Evolutionary conservation across 148 eudicot genomes (phyloP), one percentile per base, ranked within the genome.

Genomic region (Amaranthus palmeri): DNA sequence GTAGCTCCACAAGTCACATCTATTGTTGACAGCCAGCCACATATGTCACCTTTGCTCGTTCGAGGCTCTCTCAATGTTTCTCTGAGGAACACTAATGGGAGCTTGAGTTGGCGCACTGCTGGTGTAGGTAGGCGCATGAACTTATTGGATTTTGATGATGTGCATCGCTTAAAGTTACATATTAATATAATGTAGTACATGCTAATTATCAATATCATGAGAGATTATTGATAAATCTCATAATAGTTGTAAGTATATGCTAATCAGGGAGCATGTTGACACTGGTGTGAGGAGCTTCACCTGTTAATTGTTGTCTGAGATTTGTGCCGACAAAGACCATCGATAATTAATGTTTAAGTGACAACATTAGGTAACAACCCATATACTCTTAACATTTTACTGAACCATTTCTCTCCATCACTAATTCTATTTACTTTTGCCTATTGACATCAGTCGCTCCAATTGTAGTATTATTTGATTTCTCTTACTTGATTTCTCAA

Each of bases 21-120:
- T 56, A 82, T 86, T 58, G 84, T 81, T 46, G 99, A 95, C 73
- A 88, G 78, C 65, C 99, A 92, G 75, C 97, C 99, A 67, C 99
- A 95, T 67, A 95, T 95, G 99, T 95, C 99, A 42, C 99, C 99
- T 56, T 82, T 95, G 78, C 93, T 95, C 41, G 99, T 95, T 36
- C 88, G 99, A 57, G 99, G 99, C 42, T 93, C 98, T 72, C 90
- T 93, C 36, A 97, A 95, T 71, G 97, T 89, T 61, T 96, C 99
- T 6, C 80, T 90, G 8, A 83, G 96, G 83, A 95, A 88, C 42
- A 79, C 87, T 43, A 95, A 97, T 59, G 99, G 99, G 47, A 95
- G 88, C 77, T 74, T 95, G 82, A 89, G 96, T 85, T 95, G 99
- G 99, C 84, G 99, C 65, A 91, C 96, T 7, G 86, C 88, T 18